A percentile compares a stretch with the other conserved stretches of the same genome.
Conservation (phyloP, 2,329 filamentous ascomycete genomes). For the Ceratocystis diversiconidia region DNA sequence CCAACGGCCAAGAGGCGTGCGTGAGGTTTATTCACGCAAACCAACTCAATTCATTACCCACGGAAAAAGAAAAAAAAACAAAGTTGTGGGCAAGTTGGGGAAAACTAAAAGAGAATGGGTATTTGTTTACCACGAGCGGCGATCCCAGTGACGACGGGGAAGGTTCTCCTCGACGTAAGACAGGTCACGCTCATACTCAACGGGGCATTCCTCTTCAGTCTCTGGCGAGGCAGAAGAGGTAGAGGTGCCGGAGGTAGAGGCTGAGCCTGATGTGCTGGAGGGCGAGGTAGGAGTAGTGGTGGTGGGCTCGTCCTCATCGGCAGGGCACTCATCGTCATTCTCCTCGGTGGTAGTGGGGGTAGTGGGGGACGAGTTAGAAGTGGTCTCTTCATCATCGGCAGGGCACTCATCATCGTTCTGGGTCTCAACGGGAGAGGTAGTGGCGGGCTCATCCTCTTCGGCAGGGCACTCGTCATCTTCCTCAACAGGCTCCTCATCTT, state of each 20-base stretch:
- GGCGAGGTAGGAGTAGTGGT: constrained; percentile 3
- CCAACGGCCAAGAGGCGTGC: neutral
- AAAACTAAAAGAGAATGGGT: neutral
- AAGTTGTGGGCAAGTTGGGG: neutral
- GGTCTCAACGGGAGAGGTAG: neutral
- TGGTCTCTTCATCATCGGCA: constrained; percentile 1
- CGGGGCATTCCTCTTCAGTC: constrained; percentile 2
- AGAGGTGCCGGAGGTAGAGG: neutral
- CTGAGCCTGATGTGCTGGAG: neutral
- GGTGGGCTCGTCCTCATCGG: constrained; percentile 1
- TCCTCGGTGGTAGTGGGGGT: neutral
- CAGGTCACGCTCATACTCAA: constrained; percentile 15
- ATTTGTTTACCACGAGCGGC: constrained; percentile 14
- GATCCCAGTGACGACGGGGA: constrained; percentile 15
- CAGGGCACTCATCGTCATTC: constrained; percentile 11
- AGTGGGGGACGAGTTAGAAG: neutral
- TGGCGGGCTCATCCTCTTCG: neutral
- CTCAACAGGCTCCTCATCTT: constrained; percentile 1
- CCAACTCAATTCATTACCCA: neutral
- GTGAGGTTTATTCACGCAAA: neutral
- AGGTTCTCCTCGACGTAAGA: constrained; percentile 4
- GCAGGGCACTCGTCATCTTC: constrained; percentile 11
- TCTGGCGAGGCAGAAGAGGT: neutral
- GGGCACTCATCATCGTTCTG: constrained; percentile 6
- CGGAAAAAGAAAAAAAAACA: neutral